Conservation (phyloP, 2,329 filamentous ascomycete genomes). For the Penicillium sp. region DNA sequence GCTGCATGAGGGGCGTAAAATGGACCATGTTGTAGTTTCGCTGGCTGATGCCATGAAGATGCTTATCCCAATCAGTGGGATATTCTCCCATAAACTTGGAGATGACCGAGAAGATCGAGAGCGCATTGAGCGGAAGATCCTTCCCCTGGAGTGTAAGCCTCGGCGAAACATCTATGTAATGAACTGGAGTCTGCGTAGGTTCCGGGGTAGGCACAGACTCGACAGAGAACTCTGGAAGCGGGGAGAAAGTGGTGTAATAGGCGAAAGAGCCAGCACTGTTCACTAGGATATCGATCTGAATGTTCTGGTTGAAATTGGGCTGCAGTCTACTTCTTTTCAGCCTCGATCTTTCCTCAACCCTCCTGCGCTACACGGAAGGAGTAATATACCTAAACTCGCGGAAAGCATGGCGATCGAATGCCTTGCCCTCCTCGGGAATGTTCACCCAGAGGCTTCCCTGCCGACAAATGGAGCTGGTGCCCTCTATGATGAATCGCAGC, state of each 20-base stretch:
- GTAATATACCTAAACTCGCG: slow-evolving; percentile 78
- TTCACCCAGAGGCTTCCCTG: slow-evolving; percentile 97
- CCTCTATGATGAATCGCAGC: slow-evolving; percentile 86
- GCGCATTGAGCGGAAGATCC: slow-evolving; percentile 75
- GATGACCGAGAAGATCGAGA: slow-evolving; percentile 89
- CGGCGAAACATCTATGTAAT: slow-evolving; percentile 94
- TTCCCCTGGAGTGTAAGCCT: slow-evolving; percentile 70
- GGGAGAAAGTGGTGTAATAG: slow-evolving; percentile 90
- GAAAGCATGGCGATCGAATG: slow-evolving; percentile 77
- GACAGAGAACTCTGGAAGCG: slow-evolving; percentile 74
- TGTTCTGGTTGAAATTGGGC: slow-evolving; percentile 87
- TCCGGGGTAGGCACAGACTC: slow-evolving; percentile 50
- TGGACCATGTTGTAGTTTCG: slow-evolving; percentile 99
- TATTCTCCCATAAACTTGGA: slow-evolving; percentile 98
- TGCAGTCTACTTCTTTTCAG: slow-evolving; percentile 57
- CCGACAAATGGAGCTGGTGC: slow-evolving; percentile 91
- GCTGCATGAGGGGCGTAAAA: slow-evolving; percentile 88
- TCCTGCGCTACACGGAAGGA: neutral
- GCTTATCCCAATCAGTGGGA: slow-evolving; percentile 83
- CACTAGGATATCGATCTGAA: slow-evolving; percentile 87
- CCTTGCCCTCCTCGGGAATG: slow-evolving; percentile 71
- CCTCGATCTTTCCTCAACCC: slow-evolving; percentile 9
- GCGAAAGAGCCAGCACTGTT: slow-evolving; percentile 81
- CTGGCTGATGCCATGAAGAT: slow-evolving; percentile 81
- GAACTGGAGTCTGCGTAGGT: slow-evolving; percentile 68